Conservation (phyloP, 2,329 filamentous ascomycete species). For the Fusarium dlaminii region DNA sequence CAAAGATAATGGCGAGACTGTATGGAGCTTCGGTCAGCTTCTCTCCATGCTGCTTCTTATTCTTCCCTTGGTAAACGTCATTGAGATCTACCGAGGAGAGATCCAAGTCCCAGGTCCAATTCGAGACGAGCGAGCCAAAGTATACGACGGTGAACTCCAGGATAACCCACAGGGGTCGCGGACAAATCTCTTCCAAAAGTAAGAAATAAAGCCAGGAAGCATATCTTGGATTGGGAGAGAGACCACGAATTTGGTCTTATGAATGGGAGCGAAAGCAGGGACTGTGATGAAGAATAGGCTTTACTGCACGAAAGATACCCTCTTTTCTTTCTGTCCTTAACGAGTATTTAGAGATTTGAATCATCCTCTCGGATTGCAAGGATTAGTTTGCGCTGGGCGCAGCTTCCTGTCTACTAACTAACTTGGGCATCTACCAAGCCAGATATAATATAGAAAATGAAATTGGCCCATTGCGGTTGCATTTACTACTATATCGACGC, state of each 20-base stretch:
- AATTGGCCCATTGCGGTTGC: background rate
- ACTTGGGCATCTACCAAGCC: background rate
- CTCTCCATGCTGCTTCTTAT: slow-evolving; percentile 39
- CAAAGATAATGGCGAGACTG: slow-evolving; percentile 37
- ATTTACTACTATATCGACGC: background rate
- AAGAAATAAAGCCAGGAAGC: background rate
- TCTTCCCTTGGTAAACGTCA: slow-evolving; percentile 27
- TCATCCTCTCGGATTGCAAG: background rate
- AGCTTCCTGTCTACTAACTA: background rate
- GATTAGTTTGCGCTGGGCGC: background rate
- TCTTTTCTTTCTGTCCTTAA: background rate
- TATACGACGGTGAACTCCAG: slow-evolving; percentile 55
- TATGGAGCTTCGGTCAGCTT: slow-evolving; percentile 40
- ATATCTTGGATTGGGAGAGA: background rate
- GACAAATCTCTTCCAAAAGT: slow-evolving; percentile 50
- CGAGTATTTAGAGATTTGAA: background rate
- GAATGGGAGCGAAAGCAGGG: background rate
- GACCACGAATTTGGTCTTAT: background rate
- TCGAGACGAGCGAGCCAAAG: slow-evolving; percentile 50
- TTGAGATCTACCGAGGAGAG: slow-evolving; percentile 32
- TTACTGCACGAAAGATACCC: slow-evolving; percentile 19
- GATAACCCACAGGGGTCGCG: slow-evolving; percentile 47
- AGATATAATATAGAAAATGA: background rate
- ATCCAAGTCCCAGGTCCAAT: slow-evolving; percentile 52
- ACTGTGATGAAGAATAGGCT: background rate